Evolutionary conservation across 2,329 filamentous ascomycete species (phyloP), one percentile per base, ranked within the genome.

Genomic region (Aaosphaeria arxii): DNA sequence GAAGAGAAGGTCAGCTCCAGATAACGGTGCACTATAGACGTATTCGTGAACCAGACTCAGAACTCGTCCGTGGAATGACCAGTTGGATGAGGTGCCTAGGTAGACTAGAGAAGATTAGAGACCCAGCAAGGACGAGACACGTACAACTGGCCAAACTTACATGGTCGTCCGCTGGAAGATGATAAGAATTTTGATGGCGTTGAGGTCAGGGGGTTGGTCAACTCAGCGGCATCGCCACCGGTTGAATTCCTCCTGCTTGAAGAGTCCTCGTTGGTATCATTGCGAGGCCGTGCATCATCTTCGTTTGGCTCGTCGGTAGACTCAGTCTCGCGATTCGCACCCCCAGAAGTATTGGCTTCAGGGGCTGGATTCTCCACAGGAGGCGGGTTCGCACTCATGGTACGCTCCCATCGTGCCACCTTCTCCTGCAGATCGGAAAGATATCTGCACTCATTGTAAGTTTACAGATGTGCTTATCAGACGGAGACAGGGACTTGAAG

Each of bases 41-140:
- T 74, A 69, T 49, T 79, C 73, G 42, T 80, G 74, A 0, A 74
- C 72, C 44, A 80, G 69, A 29, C 67, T 71, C n/a, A 82, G 64
- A 1, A 80, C 71, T 13, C 75, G 72, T 6, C 78, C 68, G 29
- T 73, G 73, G 43, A 81, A 82, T 0, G 78, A 77, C 79, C 79
- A 82, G 42, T 79, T 82, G 1, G 79, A 82, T 0, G 78, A 81
- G 2, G 77, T 77, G 1, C 78, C 79, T 6, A 82, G 68, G 48
- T 80, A 81, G 46, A 72, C 77, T 80, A 17, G 4, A 40, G 7
- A 6, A 36, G 17, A 3, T 24, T 24, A 24, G 17, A 24, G 17
- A 24, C 33, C 33, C 33, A 36, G 2, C 33, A 36, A 36, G 17
- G 17, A 24, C 17, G 3, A 24, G 17, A 24, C 17, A 24, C 17